Base-by-base conservation (phyloP, 2,329 filamentous ascomycete genomes). In the Emydomyces testavorans region DNA sequence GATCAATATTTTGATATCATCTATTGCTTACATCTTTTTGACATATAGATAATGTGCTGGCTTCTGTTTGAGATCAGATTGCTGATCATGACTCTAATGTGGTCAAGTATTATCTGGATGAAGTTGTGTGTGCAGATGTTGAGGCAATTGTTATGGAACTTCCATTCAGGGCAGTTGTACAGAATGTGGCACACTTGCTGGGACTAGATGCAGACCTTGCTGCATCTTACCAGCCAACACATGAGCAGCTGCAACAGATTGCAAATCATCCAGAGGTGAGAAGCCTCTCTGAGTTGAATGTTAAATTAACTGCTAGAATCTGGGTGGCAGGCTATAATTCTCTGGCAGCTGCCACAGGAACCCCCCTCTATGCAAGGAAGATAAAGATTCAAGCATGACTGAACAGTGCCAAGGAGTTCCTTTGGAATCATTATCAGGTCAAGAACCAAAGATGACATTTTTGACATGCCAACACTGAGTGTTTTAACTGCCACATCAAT, bases 71-170 rank as follows among this genome's bases (percentile, higher is more conserved):
- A 21, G 37, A 40, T 15, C 37, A 40, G 37, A 26, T 40, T n/a
- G 37, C 37, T 13, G 37, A 40, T 24, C 42, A 58, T 46, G 41
- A 56, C 29, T 54, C 46, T 1, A 56, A 56, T 41, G 35, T 49
- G 13, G 36, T 58, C n/a, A 52, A 50, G 51, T 57, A 56, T 45
- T 58, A 58, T 29, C 47, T 58, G 2, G 53, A 53, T 42, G 18
- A 53, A 35, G 39, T 53, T 15, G 49, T 58, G 5, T 44, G 52
- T 8, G 55, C 53, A 45, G 41, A 58, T 20, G 53, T 50, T 1
- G 49, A 50, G 15, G 52, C 51, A 13, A 46, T 41, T 15, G 57
- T 54, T 5, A 36, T 36, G 34, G 16, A 36, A 43, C 46, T 54
- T 29, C 38, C 47, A 18, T 58, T 32, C 18, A 58, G 57, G 38